Conservation (phyloP, 768 basidiomycete species). For the Hericium alpestre region DNA sequence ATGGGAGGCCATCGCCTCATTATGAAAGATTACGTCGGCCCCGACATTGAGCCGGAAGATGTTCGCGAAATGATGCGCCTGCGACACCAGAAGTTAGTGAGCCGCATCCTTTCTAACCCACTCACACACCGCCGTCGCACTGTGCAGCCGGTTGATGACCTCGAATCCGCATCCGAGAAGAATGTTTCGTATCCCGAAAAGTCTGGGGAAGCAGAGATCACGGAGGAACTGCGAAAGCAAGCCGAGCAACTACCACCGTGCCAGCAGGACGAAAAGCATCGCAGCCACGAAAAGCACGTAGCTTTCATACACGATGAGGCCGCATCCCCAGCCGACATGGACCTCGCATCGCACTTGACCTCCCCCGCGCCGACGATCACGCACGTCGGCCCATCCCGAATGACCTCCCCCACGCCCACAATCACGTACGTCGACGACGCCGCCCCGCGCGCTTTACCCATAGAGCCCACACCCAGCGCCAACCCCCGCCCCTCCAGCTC, state of each 20-base stretch:
- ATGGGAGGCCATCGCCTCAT: slow-evolving; percentile 46
- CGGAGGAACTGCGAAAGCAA: neutral
- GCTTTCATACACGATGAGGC: neutral
- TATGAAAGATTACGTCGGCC: slow-evolving; percentile 53
- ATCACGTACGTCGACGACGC: neutral
- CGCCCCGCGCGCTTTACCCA: neutral
- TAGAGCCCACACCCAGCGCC: neutral
- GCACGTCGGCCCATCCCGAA: neutral
- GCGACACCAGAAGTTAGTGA: slow-evolving; percentile 23
- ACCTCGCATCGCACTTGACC: neutral
- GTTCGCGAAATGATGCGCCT: slow-evolving; percentile 34
- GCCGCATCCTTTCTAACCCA: neutral
- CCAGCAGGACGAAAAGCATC: neutral
- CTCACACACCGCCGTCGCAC: neutral
- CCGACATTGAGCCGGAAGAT: slow-evolving; percentile 50
- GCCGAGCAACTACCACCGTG: neutral
- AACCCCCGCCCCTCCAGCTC: neutral
- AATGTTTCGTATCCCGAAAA: neutral
- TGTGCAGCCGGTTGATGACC: neutral
- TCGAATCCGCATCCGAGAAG: neutral
- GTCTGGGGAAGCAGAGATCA: neutral
- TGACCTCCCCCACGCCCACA: neutral
- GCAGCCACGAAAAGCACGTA: neutral
- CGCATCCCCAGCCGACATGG: neutral
- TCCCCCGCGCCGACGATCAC: neutral